Percentiles rank a stretch among this genome's conserved stretches.
Conservation (phyloP, 2,329 filamentous ascomycete genomes). For the Colletotrichum sidae region DNA sequence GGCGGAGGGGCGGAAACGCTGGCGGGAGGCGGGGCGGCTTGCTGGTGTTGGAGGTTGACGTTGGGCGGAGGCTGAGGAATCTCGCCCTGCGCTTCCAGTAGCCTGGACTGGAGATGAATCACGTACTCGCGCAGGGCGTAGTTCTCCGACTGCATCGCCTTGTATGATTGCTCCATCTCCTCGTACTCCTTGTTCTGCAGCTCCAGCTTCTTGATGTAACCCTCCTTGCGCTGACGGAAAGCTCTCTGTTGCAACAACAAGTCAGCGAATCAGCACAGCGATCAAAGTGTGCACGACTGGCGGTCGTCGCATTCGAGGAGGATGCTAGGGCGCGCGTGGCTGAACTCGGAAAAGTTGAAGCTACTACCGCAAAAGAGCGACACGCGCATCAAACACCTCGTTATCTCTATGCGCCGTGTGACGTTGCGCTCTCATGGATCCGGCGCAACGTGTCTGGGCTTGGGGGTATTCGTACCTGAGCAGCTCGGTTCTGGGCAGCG, state of each 20-base stretch:
- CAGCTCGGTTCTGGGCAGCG: constrained; percentile 94
- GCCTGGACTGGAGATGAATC: constrained; percentile 85
- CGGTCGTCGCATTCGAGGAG: not conserved
- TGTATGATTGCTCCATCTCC: constrained; percentile 80
- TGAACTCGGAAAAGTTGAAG: not conserved
- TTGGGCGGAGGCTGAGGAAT: constrained; percentile 86
- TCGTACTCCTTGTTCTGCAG: constrained; percentile 88
- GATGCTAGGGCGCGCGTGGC: constrained; percentile 1
- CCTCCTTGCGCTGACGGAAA: constrained; percentile 97
- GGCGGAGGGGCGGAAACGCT: constrained; percentile 30
- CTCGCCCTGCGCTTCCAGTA: constrained; percentile 86
- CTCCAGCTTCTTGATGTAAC: constrained; percentile 97
- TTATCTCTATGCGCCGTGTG: constrained; percentile 8
- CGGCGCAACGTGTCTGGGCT: not conserved
- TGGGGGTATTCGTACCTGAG: constrained; percentile 74
- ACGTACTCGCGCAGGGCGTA: constrained; percentile 93
- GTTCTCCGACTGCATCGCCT: constrained; percentile 88
- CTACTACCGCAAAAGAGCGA: not conserved
- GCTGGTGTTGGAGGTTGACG: constrained; percentile 74
- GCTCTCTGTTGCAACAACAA: constrained; percentile 73
- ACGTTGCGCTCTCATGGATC: constrained; percentile 17
- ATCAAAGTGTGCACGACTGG: not conserved
- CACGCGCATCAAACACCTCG: constrained; percentile 6
- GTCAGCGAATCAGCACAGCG: constrained; percentile 42
- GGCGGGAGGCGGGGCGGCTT: constrained; percentile 53